These are phyloP conservation scores for Penicillium sp. DNA, from an alignment of 2,329 filamentous ascomycete species.

Conservation along the genomic window DNA sequence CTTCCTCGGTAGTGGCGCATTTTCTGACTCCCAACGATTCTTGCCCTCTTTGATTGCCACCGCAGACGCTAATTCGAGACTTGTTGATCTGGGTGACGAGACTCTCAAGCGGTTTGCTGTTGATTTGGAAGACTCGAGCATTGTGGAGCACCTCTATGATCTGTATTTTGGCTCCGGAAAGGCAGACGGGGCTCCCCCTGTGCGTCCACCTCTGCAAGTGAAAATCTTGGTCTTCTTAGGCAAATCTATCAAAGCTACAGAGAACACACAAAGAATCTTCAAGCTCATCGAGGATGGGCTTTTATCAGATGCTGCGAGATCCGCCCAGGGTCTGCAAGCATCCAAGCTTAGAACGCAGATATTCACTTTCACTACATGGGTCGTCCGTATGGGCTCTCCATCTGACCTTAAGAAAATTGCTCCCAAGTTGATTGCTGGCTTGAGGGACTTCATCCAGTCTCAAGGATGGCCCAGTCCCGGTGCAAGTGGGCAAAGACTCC, in stretches of 20 bases:
- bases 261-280: slow-evolving; percentile 67
- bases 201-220: slow-evolving; percentile 71
- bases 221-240: slow-evolving; percentile 74
- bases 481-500: slow-evolving; percentile 54
- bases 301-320: slow-evolving; percentile 44
- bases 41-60: slow-evolving; percentile 81
- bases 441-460: slow-evolving; percentile 72
- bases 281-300: slow-evolving; percentile 69
- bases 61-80: slow-evolving; percentile 76
- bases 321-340: slow-evolving; percentile 67
- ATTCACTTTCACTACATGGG: slow-evolving; percentile 85
- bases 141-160: slow-evolving; percentile 68
- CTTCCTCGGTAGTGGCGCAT: slow-evolving; percentile 81
- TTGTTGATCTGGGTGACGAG: slow-evolving; percentile 85
- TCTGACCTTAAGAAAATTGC: slow-evolving; percentile 67
- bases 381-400: slow-evolving; percentile 70
- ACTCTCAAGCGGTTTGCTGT: slow-evolving; percentile 75
- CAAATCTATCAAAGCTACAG: slow-evolving; percentile 74
- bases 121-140: slow-evolving; percentile 65
- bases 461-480: slow-evolving; percentile 79
- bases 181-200: slow-evolving; percentile 45
- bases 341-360: slow-evolving; percentile 79
- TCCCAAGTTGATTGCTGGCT: slow-evolving; percentile 64
- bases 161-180: slow-evolving; percentile 67
- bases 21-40: slow-evolving; percentile 80